Conservation (phyloP, 768 basidiomycete genomes). For the Trametes cingulata region DNA sequence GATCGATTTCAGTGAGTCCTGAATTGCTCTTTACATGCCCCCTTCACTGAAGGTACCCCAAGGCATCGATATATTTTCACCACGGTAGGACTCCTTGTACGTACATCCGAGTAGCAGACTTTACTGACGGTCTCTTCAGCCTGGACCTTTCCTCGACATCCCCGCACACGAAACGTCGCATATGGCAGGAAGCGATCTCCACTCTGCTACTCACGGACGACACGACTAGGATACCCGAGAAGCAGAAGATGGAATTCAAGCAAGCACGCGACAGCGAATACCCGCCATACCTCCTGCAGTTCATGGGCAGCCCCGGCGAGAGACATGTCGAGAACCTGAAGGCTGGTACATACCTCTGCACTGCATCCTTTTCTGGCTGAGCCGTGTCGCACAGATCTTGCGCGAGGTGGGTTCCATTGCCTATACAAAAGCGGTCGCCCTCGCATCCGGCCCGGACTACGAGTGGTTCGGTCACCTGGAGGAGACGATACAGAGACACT, state of each 20-base stretch:
- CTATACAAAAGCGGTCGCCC: conserved; percentile 54
- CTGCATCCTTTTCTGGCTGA: background rate
- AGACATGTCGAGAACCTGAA: conserved; percentile 79
- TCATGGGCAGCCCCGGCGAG: conserved; percentile 64
- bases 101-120: background rate
- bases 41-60: background rate
- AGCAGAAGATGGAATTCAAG: conserved; percentile 58
- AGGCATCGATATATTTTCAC: conserved; percentile 84
- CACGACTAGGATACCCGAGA: conserved; percentile 57
- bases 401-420: conserved; percentile 62
- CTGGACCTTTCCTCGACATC: conserved; percentile 58
- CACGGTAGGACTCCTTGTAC: conserved; percentile 44
- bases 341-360: conserved; percentile 37
- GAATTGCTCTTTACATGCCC: background rate
- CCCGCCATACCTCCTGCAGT: conserved; percentile 70
- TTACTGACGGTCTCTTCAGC: conserved; percentile 34
- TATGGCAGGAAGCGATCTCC: conserved; percentile 79
- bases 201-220: conserved; percentile 63
- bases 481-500: conserved; percentile 54
- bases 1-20: conserved; percentile 70
- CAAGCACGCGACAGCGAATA: conserved; percentile 57
- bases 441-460: conserved; percentile 49
- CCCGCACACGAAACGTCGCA: conserved; percentile 63
- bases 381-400: conserved; percentile 51
- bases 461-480: conserved; percentile 49